These are phyloP conservation scores for Coemansia sp. DNA, from an alignment of 371 early-diverging fungal species.

Conservation along the genomic window DNA sequence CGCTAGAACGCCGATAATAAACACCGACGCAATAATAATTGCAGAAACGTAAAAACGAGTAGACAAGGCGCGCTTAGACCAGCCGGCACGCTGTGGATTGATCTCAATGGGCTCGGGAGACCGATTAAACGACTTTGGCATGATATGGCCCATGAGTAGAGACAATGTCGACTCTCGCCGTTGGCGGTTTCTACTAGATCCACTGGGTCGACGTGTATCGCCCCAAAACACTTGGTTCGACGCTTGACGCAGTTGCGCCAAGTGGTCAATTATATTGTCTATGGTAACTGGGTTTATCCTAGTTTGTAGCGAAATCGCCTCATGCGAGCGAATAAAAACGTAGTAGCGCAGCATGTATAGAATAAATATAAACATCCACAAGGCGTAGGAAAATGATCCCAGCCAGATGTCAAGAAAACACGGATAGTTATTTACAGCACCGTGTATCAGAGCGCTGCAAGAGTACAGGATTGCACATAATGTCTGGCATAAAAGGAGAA, in stretches of 20 bases:
- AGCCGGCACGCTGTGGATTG: neutral
- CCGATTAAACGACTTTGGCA: no score
- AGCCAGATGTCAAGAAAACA: slow-evolving; percentile 40
- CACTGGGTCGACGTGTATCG: neutral
- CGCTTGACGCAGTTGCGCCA: slow-evolving; percentile 3
- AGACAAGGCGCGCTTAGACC: neutral
- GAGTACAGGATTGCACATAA: slow-evolving; percentile 8
- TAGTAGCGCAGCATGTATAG: slow-evolving; percentile 32
- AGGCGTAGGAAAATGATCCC: slow-evolving; percentile 5
- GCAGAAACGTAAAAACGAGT: neutral
- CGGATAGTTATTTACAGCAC: slow-evolving; percentile 22
- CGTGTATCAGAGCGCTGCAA: slow-evolving; percentile 7
- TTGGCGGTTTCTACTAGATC: neutral
- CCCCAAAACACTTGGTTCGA: slow-evolving; percentile 8
- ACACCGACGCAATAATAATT: neutral
- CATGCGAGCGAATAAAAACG: slow-evolving; percentile 4
- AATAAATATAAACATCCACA: slow-evolving; percentile 13
- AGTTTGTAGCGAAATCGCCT: slow-evolving; percentile 8
- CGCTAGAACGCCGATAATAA: slow-evolving; percentile 6
- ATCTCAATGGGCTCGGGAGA: neutral
- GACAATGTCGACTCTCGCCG: neutral
- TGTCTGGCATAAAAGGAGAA: slow-evolving; percentile 13
- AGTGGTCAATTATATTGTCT: slow-evolving; percentile 26
- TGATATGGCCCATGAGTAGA: neutral
- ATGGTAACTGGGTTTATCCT: slow-evolving; percentile 34